A percentile compares a stretch with the other conserved stretches of the same genome.
phyloP scores from a whole-genome alignment of 176 grass and related monocot genomes.

The Rhynchospora tenuis region DNA sequence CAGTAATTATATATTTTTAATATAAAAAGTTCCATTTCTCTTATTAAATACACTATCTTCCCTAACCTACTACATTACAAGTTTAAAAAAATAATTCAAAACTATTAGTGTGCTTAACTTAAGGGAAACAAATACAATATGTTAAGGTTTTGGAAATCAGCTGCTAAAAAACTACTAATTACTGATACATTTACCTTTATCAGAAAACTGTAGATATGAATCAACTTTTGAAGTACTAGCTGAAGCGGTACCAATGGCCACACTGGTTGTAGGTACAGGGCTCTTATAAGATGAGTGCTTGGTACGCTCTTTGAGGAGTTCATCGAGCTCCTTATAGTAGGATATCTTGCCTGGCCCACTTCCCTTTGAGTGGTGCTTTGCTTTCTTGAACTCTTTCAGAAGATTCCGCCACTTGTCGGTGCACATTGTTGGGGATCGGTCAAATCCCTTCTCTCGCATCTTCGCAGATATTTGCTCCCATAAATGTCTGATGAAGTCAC shows the following conservation, averaged over 20 bases:
- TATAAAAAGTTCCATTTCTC: not conserved
- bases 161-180: not conserved
- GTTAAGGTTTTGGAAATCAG: not conserved
- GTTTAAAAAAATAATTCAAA: no score
- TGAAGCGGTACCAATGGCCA: constrained; percentile 34
- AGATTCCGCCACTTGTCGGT: constrained; percentile 98
- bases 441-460: constrained; percentile 89
- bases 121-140: no score
- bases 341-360: constrained; percentile 75
- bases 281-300: constrained; percentile 38
- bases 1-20: not conserved
- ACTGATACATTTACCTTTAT: constrained; percentile 42
- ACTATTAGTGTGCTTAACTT: no score
- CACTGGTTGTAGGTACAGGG: constrained; percentile 3
- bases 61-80: no score
- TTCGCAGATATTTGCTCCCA: constrained; percentile 92
- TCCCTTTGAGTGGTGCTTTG: constrained; percentile 62
- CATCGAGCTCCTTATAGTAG: constrained; percentile 97
- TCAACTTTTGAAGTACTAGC: constrained; percentile 71
- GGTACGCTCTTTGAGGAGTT: constrained; percentile 72
- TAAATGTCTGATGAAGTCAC: constrained; percentile 44
- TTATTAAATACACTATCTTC: not conserved
- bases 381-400: constrained; percentile 99
- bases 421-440: constrained; percentile 96
- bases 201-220: constrained; percentile 74